phyloP scores from a whole-genome alignment of 352 stramenopile species.

The Bremia lactucae region DNA sequence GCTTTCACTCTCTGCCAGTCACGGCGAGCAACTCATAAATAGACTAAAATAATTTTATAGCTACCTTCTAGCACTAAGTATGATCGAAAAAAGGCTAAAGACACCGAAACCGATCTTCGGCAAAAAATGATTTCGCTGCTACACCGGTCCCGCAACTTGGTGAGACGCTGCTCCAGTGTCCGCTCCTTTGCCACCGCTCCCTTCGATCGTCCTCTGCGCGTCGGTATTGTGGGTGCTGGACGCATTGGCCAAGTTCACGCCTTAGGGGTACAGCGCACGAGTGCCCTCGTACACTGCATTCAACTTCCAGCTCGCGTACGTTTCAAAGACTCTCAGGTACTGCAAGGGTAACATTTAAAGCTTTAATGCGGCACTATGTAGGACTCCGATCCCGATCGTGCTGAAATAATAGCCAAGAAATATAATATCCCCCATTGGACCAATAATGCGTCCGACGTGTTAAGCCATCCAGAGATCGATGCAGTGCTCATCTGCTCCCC shows the following conservation, averaged over 20 bases:
- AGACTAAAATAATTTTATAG: conserved; percentile 5
- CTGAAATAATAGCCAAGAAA: conserved; percentile 23
- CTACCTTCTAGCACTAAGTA: conserved; percentile 9
- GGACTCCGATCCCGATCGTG: conserved; percentile 16
- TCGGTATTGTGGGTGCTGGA: conserved; percentile 59
- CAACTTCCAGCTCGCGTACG: conserved; percentile 14
- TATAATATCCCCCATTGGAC: conserved; percentile 59
- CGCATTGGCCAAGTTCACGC: conserved; percentile 61
- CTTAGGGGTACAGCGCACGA: conserved; percentile 33
- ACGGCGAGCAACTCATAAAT: not conserved
- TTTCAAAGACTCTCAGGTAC: not conserved
- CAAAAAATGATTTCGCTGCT: conserved; percentile 5
- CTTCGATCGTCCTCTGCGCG: conserved; percentile 23
- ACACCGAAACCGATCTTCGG: conserved; percentile 21
- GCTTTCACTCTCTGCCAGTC: conserved; percentile 16
- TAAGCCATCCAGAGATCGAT: conserved; percentile 88
- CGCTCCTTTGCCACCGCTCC: conserved; percentile 11
- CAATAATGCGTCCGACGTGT: conserved; percentile 83
- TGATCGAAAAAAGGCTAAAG: conserved; percentile 2
- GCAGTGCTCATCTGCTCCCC: conserved; percentile 95
- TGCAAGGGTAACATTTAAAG: too few species aligned
- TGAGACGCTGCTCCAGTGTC: conserved; percentile 3
- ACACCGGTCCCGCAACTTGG: not conserved
- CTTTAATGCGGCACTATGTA: not conserved
- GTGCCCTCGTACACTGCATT: conserved; percentile 37